Percentiles rank a stretch among this genome's conserved stretches.
phyloP scores from a whole-genome alignment of 768 basidiomycete species.

The Pleurotus citrinopileatus region DNA sequence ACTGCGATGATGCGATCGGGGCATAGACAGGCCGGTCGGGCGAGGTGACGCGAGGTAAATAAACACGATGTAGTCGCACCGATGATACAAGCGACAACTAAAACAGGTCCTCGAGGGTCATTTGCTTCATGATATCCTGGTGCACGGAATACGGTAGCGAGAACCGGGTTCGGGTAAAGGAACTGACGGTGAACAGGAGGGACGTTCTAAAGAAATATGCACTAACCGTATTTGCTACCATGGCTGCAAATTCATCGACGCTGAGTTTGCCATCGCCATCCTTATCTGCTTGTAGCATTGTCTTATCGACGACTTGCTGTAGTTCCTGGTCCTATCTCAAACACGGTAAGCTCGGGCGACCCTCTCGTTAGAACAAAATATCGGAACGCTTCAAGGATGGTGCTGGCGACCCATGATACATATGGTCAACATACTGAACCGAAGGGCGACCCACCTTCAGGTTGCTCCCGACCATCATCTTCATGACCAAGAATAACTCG shows the following conservation, averaged over 20 bases:
- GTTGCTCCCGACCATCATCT: conserved; percentile 99
- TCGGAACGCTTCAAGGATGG: too few species aligned
- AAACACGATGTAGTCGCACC: background rate
- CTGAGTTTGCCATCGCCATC: conserved; percentile 95
- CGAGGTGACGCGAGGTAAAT: background rate
- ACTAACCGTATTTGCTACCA: conserved; percentile 93
- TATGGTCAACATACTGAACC: too few species aligned
- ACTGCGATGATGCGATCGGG: background rate
- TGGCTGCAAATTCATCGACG: conserved; percentile 94
- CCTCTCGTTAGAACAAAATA: too few species aligned
- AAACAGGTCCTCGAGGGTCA: conserved; percentile 94
- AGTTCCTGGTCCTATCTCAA: conserved; percentile 84
- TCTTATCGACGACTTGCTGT: conserved; percentile 99
- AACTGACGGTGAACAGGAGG: background rate
- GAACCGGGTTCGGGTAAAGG: conserved; percentile 9
- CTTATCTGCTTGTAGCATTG: conserved; percentile 98
- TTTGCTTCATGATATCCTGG: conserved; percentile 97
- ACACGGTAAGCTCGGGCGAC: background rate
- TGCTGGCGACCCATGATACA: too few species aligned
- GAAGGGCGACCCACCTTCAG: conserved; percentile 64
- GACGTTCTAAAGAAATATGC: background rate
- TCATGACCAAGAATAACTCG: conserved; percentile 95
- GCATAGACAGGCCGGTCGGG: background rate
- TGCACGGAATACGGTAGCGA: conserved; percentile 6
- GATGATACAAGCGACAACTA: conserved; percentile 28